Percentiles rank a stretch among this genome's conserved stretches.
These are phyloP conservation scores for Anthoceros angustus DNA, from an alignment of 225 moss, liverwort and hornwort genomes.

Conservation along the genomic window DNA sequence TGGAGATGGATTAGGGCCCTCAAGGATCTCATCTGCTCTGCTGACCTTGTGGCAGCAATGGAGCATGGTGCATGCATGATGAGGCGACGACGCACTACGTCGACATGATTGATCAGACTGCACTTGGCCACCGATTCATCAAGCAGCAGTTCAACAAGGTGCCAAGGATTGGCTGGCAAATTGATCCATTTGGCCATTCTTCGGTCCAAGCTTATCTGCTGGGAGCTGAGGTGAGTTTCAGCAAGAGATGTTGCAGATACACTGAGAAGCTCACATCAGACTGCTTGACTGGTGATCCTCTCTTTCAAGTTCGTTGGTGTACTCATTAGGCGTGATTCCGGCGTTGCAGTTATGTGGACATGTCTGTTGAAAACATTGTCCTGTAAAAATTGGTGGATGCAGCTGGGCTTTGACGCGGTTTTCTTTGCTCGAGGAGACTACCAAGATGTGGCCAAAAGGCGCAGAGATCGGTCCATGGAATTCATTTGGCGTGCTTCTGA, in stretches of 20 bases:
- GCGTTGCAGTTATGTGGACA: background rate
- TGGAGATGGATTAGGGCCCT: background rate
- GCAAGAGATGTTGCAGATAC: background rate
- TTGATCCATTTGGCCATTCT: conserved; percentile 96
- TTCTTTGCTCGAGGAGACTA: conserved; percentile 93
- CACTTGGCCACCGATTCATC: conserved; percentile 75
- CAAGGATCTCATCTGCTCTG: background rate
- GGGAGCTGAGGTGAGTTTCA: conserved; percentile 54
- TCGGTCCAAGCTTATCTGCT: conserved; percentile 85
- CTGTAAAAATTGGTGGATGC: conserved; percentile 9
- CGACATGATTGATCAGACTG: conserved; percentile 93
- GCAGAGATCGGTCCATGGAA: conserved; percentile 74
- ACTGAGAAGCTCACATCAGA: background rate
- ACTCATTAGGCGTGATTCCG: background rate
- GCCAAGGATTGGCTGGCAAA: conserved; percentile 89
- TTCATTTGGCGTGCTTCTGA: conserved; percentile 87
- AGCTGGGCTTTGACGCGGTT: conserved; percentile 84
- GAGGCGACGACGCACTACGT: conserved; percentile 86
- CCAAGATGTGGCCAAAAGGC: conserved; percentile 66
- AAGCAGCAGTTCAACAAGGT: conserved; percentile 54
- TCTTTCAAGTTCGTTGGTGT: too few relatives aligned
- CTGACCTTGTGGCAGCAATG: conserved; percentile 43
- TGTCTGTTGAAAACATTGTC: background rate
- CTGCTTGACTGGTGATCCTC: background rate
- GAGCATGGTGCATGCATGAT: conserved; percentile 91